A percentile compares a stretch with the other conserved stretches of the same genome.
phyloP scores from a whole-genome alignment of 2,329 filamentous ascomycete species.

The Hypoxylon sp. region DNA sequence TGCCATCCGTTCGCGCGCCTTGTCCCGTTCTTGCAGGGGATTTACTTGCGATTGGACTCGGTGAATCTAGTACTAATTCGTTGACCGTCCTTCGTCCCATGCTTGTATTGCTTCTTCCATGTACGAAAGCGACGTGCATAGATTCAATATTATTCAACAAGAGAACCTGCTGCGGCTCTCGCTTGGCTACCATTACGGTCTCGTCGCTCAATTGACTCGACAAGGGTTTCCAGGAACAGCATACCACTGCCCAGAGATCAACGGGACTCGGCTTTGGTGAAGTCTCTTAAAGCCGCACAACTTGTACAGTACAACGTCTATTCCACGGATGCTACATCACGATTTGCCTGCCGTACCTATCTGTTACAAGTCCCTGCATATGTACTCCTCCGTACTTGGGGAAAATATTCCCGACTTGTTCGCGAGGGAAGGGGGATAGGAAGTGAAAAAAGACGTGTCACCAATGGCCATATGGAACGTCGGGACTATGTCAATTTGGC shows the following conservation, averaged over 20 bases:
- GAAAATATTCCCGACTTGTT: conserved; percentile 31
- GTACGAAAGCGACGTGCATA: conserved; percentile 15
- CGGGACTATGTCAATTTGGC: conserved; percentile 30
- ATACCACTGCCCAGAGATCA: background rate
- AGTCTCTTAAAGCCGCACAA: conserved; percentile 32
- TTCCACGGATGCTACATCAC: conserved; percentile 31
- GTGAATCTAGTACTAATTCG: conserved; percentile 33
- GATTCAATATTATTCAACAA: background rate
- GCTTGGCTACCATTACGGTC: conserved; percentile 13
- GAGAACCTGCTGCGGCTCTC: conserved; percentile 5
- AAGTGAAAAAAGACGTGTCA: conserved; percentile 33
- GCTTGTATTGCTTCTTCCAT: conserved; percentile 2
- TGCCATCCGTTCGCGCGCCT: conserved; percentile 9
- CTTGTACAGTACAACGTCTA: conserved; percentile 22
- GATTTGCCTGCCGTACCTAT: conserved; percentile 24
- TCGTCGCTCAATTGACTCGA: conserved; percentile 11
- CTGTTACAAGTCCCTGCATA: conserved; percentile 40
- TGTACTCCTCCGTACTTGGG: conserved; percentile 28
- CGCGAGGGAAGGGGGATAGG: conserved; percentile 14
- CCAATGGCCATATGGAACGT: conserved; percentile 34
- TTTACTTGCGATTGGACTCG: conserved; percentile 19
- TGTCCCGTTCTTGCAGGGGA: conserved; percentile 17
- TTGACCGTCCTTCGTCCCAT: conserved; percentile 21
- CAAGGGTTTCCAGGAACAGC: conserved; percentile 21
- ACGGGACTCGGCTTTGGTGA: conserved; percentile 23